Evolutionary conservation across 2,329 filamentous ascomycete genomes (phyloP).

Genomic region (Beauveria asiatica): DNA sequence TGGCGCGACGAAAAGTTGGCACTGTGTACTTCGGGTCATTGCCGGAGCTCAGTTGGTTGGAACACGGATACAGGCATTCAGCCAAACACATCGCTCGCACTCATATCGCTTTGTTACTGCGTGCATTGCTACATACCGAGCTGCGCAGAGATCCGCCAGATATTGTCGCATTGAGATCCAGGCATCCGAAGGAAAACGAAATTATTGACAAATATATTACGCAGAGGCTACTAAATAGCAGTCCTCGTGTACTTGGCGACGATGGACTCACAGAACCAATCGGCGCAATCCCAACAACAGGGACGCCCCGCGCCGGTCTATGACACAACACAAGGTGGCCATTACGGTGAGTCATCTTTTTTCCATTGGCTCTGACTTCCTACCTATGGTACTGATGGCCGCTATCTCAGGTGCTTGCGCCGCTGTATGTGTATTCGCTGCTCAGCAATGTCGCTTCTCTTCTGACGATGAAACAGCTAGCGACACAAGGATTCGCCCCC

Average conservation of each 20-base stretch:
- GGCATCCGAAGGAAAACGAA: not conserved
- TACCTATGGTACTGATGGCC: conserved; percentile 15
- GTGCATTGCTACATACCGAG: not conserved
- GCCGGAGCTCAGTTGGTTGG: conserved; percentile 6
- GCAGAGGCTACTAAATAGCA: not conserved
- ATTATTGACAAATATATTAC: not conserved
- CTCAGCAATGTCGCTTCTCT: conserved; percentile 12
- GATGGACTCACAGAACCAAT: conserved; percentile 36
- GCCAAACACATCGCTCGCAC: conserved; percentile 4
- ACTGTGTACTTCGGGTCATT: conserved; percentile 7
- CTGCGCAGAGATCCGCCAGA: not conserved
- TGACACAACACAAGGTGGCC: conserved; percentile 64
- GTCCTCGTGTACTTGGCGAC: conserved; percentile 4
- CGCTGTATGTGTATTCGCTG: conserved; percentile 25
- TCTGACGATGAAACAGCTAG: conserved; percentile 52
- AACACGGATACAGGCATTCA: not conserved
- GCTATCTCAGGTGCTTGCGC: conserved; percentile 37
- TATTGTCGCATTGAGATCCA: not conserved
- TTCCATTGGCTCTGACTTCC: not conserved
- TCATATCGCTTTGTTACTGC: conserved; percentile 1
- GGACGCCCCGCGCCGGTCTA: conserved; percentile 58
- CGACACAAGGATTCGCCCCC: conserved; percentile 80
- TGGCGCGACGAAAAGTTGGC: not conserved
- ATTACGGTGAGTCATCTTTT: conserved; percentile 56
- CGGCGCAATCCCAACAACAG: conserved; percentile 48